A percentile compares a stretch with the other conserved stretches of the same genome.
Conservation (phyloP, 352 stramenopile genomes). For the Phytophthora sp. region DNA sequence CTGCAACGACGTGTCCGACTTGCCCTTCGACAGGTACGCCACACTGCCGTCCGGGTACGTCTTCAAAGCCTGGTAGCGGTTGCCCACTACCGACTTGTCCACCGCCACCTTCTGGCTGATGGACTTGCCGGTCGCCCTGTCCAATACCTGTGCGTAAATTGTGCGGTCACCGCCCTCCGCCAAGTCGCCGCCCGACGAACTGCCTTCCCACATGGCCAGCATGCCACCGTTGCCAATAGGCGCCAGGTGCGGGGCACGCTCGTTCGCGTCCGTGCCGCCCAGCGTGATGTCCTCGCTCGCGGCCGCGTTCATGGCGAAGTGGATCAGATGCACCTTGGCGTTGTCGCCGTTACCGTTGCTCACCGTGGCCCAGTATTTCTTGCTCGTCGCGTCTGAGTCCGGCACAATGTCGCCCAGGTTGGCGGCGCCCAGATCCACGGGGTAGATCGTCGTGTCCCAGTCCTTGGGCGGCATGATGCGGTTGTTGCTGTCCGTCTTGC, state of each 20-base stretch:
- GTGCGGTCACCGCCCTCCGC: constrained; percentile 29
- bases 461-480: constrained; percentile 68
- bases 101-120: constrained; percentile 58
- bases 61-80: constrained; percentile 70
- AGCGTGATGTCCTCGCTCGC: constrained; percentile 57
- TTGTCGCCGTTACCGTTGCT: constrained; percentile 56
- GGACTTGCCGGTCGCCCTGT: constrained; percentile 40
- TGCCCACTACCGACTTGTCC: constrained; percentile 52
- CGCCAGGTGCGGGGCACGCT: constrained; percentile 56
- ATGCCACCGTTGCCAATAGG: constrained; percentile 47
- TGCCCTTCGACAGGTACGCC: constrained; percentile 56
- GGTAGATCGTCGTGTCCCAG: constrained; percentile 58
- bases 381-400: constrained; percentile 28
- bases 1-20: constrained; percentile 45
- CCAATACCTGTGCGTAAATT: constrained; percentile 59
- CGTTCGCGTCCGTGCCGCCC: constrained; percentile 52
- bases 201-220: constrained; percentile 57
- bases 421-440: constrained; percentile 58
- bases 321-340: constrained; percentile 61
- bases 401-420: constrained; percentile 61
- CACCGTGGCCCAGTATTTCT: constrained; percentile 65
- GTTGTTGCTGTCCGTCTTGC: constrained; percentile 76
- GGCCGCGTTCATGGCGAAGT: constrained; percentile 53
- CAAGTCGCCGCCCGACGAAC: constrained; percentile 44
- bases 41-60: constrained; percentile 55